phyloP scores from a whole-genome alignment of 2,329 filamentous ascomycete genomes.

The Aspergillus floridensis region DNA sequence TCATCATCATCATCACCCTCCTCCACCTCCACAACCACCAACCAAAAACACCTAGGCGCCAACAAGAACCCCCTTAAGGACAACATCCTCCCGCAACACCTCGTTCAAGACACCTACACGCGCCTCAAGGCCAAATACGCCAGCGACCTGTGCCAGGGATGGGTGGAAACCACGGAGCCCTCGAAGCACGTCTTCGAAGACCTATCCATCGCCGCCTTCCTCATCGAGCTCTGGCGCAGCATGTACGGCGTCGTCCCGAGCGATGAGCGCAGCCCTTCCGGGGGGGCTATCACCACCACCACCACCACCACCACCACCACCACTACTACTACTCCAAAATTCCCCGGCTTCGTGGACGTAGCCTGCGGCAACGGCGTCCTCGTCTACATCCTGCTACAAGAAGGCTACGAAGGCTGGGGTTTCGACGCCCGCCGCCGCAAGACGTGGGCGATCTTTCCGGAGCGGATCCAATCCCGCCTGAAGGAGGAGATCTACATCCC shows the following conservation, averaged over 20 bases:
- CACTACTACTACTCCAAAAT: constrained; percentile 41
- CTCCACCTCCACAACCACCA: neutral
- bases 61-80: constrained; percentile 83
- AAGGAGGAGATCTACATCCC: constrained; percentile 63
- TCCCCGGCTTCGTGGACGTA: constrained; percentile 92
- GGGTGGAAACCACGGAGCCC: constrained; percentile 85
- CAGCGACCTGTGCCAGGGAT: constrained; percentile 64
- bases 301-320: neutral
- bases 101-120: constrained; percentile 79
- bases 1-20: neutral
- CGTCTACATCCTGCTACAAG: constrained; percentile 73
- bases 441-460: constrained; percentile 74
- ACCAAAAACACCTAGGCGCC: constrained; percentile 44
- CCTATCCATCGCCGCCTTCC: constrained; percentile 81
- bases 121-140: constrained; percentile 78
- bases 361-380: constrained; percentile 93
- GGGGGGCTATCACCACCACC: neutral
- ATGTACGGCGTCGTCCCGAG: constrained; percentile 62
- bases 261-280: constrained; percentile 14
- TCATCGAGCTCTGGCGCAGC: constrained; percentile 84
- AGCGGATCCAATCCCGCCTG: constrained; percentile 49
- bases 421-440: constrained; percentile 86
- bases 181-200: constrained; percentile 95
- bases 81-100: constrained; percentile 69
- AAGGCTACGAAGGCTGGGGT: constrained; percentile 83